A percentile compares a stretch with the other conserved stretches of the same genome.
phyloP scores from a whole-genome alignment of 805 yeast genomes.

The Cyberlindnera xishuangbannaensis region DNA sequence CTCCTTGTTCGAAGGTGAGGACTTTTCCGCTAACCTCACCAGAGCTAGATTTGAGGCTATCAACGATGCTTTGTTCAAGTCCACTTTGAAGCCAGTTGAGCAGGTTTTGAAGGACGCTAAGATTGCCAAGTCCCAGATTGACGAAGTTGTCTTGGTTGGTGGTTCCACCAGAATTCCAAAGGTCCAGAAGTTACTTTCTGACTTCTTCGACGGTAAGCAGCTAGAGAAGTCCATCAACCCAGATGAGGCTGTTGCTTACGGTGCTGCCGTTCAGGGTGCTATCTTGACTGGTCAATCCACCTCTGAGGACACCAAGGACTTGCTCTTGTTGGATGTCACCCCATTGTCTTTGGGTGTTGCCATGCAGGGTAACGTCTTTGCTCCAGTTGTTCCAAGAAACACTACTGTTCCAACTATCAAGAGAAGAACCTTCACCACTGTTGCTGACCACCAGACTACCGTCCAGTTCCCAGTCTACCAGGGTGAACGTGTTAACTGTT shows the following conservation, averaged over 20 bases:
- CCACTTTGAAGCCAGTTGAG: conserved; percentile 94
- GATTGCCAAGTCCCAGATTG: conserved; percentile 84
- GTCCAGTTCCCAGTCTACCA: conserved; percentile 99
- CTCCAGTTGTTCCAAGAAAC: conserved; percentile 99
- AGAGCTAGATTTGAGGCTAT: conserved; percentile 98
- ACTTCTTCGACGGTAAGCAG: conserved; percentile 97
- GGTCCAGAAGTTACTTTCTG: conserved; percentile 94
- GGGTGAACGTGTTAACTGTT: conserved; percentile 99
- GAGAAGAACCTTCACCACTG: conserved; percentile 98
- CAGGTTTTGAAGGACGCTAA: conserved; percentile 92
- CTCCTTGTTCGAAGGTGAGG: conserved; percentile 92
- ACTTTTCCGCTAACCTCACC: conserved; percentile 87
- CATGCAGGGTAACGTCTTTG: conserved; percentile 99
- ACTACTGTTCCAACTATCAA: conserved; percentile 98
- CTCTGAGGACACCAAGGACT: conserved; percentile 89
- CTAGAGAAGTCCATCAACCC: conserved; percentile 98
- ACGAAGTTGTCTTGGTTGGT: conserved; percentile 96
- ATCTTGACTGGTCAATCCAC: conserved; percentile 91
- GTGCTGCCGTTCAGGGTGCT: conserved; percentile 99
- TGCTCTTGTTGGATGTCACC: conserved; percentile 92
- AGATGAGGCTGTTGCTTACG: conserved; percentile 98
- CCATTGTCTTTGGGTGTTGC: conserved; percentile 99
- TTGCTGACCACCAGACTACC: conserved; percentile 97
- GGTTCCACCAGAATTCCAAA: conserved; percentile 99
- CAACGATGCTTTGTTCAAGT: conserved; percentile 88